phyloP scores from a whole-genome alignment of 805 yeast species.

The Teunomyces gatunensis region DNA sequence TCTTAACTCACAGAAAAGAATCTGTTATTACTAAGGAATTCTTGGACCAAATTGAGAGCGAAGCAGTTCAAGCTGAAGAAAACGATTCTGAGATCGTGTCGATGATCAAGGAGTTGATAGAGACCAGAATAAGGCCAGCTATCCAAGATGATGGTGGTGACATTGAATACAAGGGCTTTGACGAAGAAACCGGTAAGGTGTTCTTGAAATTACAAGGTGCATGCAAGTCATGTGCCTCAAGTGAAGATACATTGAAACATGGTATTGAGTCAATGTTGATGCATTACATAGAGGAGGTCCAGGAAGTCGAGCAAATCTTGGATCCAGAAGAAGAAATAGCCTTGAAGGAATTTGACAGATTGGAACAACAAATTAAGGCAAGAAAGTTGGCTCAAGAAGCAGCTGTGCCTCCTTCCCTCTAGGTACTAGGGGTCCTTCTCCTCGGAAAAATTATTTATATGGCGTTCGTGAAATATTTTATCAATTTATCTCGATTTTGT shows the following conservation, averaged over 20 bases:
- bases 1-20: constrained; percentile 35
- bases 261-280: constrained; percentile 97
- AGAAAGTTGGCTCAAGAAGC: constrained; percentile 13
- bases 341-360: constrained; percentile 76
- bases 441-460: not conserved
- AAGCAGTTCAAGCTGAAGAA: constrained; percentile 50
- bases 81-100: constrained; percentile 66
- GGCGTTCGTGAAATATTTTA: constrained; percentile 1
- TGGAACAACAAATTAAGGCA: constrained; percentile 51
- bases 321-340: constrained; percentile 78
- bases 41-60: constrained; percentile 36
- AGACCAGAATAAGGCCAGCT: constrained; percentile 94
- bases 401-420: constrained; percentile 25
- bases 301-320: constrained; percentile 80
- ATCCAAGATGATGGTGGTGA: constrained; percentile 99
- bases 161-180: constrained; percentile 82
- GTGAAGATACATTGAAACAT: constrained; percentile 87
- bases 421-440: not conserved
- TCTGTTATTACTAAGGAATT: constrained; percentile 42
- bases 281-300: constrained; percentile 95
- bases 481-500: constrained; percentile 1
- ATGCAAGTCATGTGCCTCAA: constrained; percentile 87
- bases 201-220: constrained; percentile 91
- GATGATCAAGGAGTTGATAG: constrained; percentile 88
- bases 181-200: constrained; percentile 83